These are phyloP conservation scores for Prototheca stagnorum DNA, from an alignment of 163 green algal species.

Conservation along the genomic window DNA sequence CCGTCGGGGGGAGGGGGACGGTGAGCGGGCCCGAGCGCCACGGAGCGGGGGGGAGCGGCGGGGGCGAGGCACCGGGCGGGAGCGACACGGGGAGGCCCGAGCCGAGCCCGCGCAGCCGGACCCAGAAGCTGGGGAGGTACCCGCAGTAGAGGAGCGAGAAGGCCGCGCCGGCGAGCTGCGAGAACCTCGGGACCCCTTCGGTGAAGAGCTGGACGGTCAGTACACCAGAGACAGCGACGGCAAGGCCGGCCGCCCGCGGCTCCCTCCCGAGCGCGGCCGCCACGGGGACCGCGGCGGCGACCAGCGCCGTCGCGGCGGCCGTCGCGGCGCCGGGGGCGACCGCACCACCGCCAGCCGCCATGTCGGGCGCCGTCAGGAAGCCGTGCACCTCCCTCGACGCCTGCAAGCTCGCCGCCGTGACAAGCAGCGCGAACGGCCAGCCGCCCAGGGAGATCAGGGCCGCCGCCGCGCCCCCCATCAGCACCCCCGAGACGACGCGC, in stretches of 20 bases:
- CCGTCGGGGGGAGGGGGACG: no score
- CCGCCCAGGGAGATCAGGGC: constrained; percentile 47
- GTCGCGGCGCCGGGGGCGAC: constrained; percentile 43
- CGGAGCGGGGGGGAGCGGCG: no score
- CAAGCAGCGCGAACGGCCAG: constrained; percentile 35
- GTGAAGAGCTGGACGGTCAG: constrained; percentile 62
- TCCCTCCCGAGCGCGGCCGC: constrained; percentile 42
- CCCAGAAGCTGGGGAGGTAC: constrained; percentile 94
- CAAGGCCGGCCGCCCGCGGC: constrained; percentile 42
- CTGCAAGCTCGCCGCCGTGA: constrained; percentile 58
- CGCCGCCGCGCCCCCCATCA: constrained; percentile 40
- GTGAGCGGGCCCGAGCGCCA: no score
- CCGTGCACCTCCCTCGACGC: constrained; percentile 64
- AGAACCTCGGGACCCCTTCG: constrained; percentile 54
- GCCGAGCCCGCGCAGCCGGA: constrained; percentile 88
- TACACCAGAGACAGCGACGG: constrained; percentile 60
- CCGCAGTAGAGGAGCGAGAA: constrained; percentile 91
- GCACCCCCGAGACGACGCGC: constrained; percentile 42
- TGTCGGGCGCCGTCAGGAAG: constrained; percentile 58
- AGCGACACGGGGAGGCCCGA: no score
- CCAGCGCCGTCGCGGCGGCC: constrained; percentile 39
- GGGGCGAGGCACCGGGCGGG: no score
- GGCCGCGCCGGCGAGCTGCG: constrained; percentile 64
- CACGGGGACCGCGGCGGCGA: constrained; percentile 54
- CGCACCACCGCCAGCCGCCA: constrained; percentile 53